Percentiles rank a stretch among this genome's conserved stretches.
Evolutionary conservation across 306 rosid genomes (phyloP).

Genomic region (Styphnolobium japonicum): DNA sequence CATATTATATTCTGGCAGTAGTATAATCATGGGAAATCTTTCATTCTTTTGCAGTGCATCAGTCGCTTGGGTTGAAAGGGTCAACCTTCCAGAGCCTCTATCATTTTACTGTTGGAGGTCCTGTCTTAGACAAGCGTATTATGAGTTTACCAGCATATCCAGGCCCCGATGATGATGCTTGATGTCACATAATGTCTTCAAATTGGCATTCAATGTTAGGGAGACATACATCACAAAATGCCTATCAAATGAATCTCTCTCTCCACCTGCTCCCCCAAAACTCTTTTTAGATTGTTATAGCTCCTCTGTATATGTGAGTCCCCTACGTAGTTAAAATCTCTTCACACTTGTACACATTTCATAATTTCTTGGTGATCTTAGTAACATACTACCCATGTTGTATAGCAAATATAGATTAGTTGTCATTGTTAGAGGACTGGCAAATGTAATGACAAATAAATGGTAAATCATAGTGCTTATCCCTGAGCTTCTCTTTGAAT

Average conservation of each 20-base stretch:
- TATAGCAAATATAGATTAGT: background rate
- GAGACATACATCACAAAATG: background rate
- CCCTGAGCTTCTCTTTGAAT: background rate
- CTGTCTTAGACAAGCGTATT: slow-evolving; percentile 78
- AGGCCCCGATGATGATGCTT: slow-evolving; percentile 66
- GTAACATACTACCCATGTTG: background rate
- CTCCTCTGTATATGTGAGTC: slow-evolving; percentile 6
- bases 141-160: slow-evolving; percentile 98
- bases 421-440: background rate
- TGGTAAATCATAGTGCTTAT: background rate
- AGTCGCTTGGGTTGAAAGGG: slow-evolving; percentile 71
- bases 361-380: background rate
- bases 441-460: slow-evolving; percentile 11
- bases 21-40: background rate
- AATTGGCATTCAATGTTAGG: background rate
- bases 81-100: slow-evolving; percentile 83
- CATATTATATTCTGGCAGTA: background rate
- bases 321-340: background rate
- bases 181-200: slow-evolving; percentile 23
- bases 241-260: background rate
- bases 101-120: slow-evolving; percentile 93
- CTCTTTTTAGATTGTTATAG: background rate
- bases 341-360: background rate
- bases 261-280: too few relatives aligned
- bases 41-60: slow-evolving; percentile 72